Conservation (phyloP, 495 filamentous ascomycete genomes). For the Cercophora sp. region DNA sequence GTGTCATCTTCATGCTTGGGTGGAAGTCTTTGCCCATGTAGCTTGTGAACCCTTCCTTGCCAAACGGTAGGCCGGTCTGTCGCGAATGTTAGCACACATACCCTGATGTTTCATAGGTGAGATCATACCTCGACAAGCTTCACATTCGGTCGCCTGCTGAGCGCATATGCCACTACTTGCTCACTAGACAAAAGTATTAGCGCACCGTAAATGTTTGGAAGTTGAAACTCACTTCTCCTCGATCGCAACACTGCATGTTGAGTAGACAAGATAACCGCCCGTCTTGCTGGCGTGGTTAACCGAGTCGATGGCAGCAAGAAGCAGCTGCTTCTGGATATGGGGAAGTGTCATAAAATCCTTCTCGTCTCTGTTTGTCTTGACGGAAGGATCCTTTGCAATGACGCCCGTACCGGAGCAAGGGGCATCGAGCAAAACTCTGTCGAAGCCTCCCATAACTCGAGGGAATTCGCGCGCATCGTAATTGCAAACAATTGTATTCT, state of each 20-base stretch:
- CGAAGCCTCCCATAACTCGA: constrained; percentile 90
- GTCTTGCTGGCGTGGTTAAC: constrained; percentile 65
- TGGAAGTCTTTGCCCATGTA: constrained; percentile 90
- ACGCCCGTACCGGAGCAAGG: constrained; percentile 58
- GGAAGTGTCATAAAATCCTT: constrained; percentile 88
- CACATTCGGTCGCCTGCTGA: constrained; percentile 87
- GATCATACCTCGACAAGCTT: constrained; percentile 67
- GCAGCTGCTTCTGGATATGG: constrained; percentile 88
- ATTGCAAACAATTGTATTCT: constrained; percentile 89
- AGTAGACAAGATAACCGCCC: constrained; percentile 92
- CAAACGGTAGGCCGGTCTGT: constrained; percentile 81
- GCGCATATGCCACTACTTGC: constrained; percentile 85
- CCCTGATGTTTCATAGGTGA: not conserved
- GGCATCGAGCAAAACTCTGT: constrained; percentile 47
- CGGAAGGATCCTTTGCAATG: constrained; percentile 88
- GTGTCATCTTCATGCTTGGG: constrained; percentile 74
- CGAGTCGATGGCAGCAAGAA: constrained; percentile 90
- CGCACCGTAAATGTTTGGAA: constrained; percentile 10
- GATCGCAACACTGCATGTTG: constrained; percentile 58
- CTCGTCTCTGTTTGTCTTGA: constrained; percentile 97
- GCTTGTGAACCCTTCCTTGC: constrained; percentile 81
- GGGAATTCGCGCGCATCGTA: constrained; percentile 92
- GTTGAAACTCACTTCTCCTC: constrained; percentile 31
- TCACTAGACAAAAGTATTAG: constrained; percentile 75
- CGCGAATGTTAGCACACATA: constrained; percentile 9